Conservation (phyloP, 2,329 filamentous ascomycete species). For the Colletotrichum simmondsii region DNA sequence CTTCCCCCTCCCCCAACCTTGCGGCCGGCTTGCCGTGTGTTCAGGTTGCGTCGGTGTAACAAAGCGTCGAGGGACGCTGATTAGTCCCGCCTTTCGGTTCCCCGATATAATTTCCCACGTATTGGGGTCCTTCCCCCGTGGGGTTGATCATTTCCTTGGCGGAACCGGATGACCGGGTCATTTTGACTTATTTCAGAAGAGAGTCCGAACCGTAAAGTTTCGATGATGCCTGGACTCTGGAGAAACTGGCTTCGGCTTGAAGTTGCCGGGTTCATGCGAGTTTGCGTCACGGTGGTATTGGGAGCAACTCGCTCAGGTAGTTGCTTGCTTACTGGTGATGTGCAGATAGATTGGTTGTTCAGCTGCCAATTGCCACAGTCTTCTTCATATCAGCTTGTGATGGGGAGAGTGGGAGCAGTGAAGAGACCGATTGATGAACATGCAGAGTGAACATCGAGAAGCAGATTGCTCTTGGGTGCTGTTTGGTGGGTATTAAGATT, state of each 20-base stretch:
- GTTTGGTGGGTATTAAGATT: background rate
- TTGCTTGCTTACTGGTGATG: background rate
- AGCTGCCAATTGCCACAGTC: too few species aligned
- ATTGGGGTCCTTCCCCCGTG: background rate
- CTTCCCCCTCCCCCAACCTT: background rate
- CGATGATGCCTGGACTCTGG: background rate
- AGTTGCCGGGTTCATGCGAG: background rate
- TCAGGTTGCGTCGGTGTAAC: conserved; percentile 29
- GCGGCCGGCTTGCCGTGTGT: background rate
- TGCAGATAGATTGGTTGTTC: background rate
- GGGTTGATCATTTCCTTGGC: too few species aligned
- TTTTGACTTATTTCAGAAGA: background rate
- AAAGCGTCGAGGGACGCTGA: conserved; percentile 2
- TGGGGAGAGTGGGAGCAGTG: background rate
- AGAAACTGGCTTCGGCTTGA: background rate
- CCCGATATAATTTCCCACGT: conserved; percentile 14
- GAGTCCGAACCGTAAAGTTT: too few species aligned
- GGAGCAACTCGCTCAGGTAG: too few species aligned
- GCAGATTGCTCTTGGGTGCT: background rate
- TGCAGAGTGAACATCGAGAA: background rate
- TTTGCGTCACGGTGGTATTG: background rate
- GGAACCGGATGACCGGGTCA: background rate
- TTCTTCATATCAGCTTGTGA: too few species aligned
- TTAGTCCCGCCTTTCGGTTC: background rate
- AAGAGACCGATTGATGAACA: too few species aligned